Evolutionary conservation across 2,329 filamentous ascomycete genomes (phyloP).

Genomic region (Epichloe gansuensis): DNA sequence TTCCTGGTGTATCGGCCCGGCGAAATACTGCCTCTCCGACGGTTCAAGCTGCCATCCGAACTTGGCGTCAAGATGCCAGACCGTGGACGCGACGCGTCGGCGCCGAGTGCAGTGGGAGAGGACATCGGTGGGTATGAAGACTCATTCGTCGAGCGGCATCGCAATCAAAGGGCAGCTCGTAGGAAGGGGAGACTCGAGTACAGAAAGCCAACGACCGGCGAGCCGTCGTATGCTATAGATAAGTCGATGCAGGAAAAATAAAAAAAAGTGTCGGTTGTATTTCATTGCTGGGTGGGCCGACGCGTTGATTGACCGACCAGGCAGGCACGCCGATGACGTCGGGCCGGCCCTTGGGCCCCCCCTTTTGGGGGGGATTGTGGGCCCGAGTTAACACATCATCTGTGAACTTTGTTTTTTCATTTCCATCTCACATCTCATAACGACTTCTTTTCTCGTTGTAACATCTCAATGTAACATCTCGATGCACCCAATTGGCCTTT

Average conservation of each 20-base stretch:
- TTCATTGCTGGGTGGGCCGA: background rate
- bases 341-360: background rate
- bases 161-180: background rate
- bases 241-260: background rate
- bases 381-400: background rate
- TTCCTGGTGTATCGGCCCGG: slow-evolving; percentile 23
- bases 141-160: slow-evolving; percentile 5
- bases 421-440: too few species aligned
- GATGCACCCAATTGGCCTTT: too few species aligned
- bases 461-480: too few species aligned
- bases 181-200: background rate
- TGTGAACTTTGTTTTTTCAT: too few species aligned
- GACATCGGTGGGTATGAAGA: slow-evolving; percentile 16
- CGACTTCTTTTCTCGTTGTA: too few species aligned
- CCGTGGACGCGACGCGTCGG: slow-evolving; percentile 38
- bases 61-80: slow-evolving; percentile 29
- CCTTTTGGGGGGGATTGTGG: background rate
- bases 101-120: slow-evolving; percentile 19
- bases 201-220: background rate
- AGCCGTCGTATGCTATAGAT: background rate
- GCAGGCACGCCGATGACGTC: background rate
- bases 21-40: slow-evolving; percentile 17
- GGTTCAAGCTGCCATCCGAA: slow-evolving; percentile 26
- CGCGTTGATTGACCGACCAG: background rate
- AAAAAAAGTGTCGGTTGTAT: background rate